Conservation (phyloP, 2,329 filamentous ascomycete genomes). For the Thyridium curvatum region DNA sequence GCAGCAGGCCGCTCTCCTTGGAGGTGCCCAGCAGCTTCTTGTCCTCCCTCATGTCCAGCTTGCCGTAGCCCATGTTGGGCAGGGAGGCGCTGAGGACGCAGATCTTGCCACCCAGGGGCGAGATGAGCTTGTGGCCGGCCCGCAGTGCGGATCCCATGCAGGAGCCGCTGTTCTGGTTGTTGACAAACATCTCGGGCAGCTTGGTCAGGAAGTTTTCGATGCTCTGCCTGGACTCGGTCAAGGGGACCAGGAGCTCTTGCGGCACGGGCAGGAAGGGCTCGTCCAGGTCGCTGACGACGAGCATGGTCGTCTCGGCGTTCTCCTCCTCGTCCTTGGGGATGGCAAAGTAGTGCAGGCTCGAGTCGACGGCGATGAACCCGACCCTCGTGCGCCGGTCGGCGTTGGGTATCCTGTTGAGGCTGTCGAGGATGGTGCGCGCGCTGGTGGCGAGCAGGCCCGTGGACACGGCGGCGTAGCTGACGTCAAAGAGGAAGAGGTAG, state of each 20-base stretch:
- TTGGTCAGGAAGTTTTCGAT: conserved; percentile 88
- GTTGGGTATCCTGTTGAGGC: conserved; percentile 95
- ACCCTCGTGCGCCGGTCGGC: conserved; percentile 87
- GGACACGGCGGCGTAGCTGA: conserved; percentile 84
- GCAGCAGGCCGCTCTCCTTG: conserved; percentile 80
- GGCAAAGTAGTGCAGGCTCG: conserved; percentile 91
- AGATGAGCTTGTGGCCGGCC: conserved; percentile 93
- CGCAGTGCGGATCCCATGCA: conserved; percentile 91
- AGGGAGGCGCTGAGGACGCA: conserved; percentile 84
- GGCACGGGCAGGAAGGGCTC: conserved; percentile 96
- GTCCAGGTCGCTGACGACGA: conserved; percentile 90
- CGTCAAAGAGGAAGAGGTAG: conserved; percentile 92
- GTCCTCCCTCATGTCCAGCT: conserved; percentile 89
- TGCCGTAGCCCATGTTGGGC: conserved; percentile 83
- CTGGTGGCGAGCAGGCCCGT: conserved; percentile 88
- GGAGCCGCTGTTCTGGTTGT: conserved; percentile 82
- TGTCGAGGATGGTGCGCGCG: conserved; percentile 89
- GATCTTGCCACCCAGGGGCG: conserved; percentile 89
- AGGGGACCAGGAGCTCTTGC: conserved; percentile 80
- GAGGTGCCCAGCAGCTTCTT: conserved; percentile 92
- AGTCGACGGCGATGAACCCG: conserved; percentile 93
- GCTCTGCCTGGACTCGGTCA: conserved; percentile 83
- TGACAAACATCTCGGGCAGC: conserved; percentile 94
- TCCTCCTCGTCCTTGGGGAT: conserved; percentile 86
- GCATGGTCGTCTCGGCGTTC: conserved; percentile 73